Evolutionary conservation across 2,329 filamentous ascomycete genomes (phyloP).

Genomic region (Ascochyta fabae): DNA sequence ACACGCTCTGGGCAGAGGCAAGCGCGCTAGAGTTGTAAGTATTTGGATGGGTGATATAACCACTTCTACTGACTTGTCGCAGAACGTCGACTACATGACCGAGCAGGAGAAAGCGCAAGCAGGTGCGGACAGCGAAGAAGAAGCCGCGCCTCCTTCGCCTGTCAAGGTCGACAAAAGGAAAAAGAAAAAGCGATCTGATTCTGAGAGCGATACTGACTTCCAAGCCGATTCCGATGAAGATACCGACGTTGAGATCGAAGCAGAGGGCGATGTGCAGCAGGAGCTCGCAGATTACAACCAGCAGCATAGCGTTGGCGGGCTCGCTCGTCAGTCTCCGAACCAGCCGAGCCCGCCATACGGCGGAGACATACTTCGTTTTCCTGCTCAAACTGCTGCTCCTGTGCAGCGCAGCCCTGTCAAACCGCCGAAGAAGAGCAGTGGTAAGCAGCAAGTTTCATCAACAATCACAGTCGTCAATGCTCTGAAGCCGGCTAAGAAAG

Average conservation of each 20-base stretch:
- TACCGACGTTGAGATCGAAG: conserved; percentile 22
- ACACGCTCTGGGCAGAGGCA: conserved; percentile 84
- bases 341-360: neutral
- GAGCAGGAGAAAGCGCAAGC: conserved; percentile 30
- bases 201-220: conserved; percentile 59
- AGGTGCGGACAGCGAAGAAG: conserved; percentile 27
- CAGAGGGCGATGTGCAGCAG: conserved; percentile 1
- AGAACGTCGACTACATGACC: conserved; percentile 57
- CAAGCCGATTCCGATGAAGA: conserved; percentile 47
- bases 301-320: neutral
- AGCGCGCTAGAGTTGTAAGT: conserved; percentile 69
- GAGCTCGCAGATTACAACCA: neutral
- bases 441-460: conserved; percentile 10
- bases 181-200: conserved; percentile 41
- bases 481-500: conserved; percentile 4
- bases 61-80: conserved; percentile 13
- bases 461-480: conserved; percentile 1
- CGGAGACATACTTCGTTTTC: neutral
- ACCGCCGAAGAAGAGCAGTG: neutral
- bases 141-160: conserved; percentile 32
- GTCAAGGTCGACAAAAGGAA: conserved; percentile 38
- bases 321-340: conserved; percentile 2
- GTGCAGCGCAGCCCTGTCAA: neutral
- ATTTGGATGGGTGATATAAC: neutral
- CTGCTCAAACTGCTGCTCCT: neutral